phyloP scores from a whole-genome alignment of 1,284 basidiomycete genomes.

The Malassezia yamatoensis region DNA sequence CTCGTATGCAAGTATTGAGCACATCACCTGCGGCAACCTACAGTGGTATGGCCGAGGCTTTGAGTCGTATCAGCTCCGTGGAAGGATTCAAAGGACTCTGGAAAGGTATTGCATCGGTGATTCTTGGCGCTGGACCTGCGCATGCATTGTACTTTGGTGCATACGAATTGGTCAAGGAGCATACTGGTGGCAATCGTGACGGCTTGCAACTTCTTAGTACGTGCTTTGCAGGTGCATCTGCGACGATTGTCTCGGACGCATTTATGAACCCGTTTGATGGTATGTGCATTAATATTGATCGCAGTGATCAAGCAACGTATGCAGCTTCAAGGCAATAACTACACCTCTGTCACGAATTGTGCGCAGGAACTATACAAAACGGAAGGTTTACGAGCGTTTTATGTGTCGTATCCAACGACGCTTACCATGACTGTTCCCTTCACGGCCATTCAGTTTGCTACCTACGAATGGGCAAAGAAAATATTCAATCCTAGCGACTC shows the following conservation, averaged over 20 bases:
- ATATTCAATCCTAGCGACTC: conserved; percentile 71
- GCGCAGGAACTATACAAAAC: conserved; percentile 69
- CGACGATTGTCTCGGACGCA: conserved; percentile 89
- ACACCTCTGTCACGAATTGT: conserved; percentile 71
- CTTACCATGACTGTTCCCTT: conserved; percentile 88
- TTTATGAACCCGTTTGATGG: conserved; percentile 99
- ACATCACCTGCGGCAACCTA: conserved; percentile 72
- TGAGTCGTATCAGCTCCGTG: conserved; percentile 77
- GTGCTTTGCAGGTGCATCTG: conserved; percentile 86
- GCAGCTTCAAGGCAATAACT: conserved; percentile 87
- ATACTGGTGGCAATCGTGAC: conserved; percentile 71
- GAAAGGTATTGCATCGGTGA: conserved; percentile 94
- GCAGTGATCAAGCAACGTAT: conserved; percentile 93
- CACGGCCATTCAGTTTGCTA: conserved; percentile 93
- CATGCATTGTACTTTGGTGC: conserved; percentile 97
- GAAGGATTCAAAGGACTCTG: conserved; percentile 85
- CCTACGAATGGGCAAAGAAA: conserved; percentile 86
- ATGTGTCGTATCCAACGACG: conserved; percentile 96
- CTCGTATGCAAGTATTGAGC: conserved; percentile 91
- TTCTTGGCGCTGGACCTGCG: conserved; percentile 90
- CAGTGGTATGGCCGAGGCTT: conserved; percentile 76
- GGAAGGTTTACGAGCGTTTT: conserved; percentile 87
- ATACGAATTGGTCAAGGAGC: conserved; percentile 87
- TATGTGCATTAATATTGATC: conserved; percentile 50
- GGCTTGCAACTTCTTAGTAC: conserved; percentile 72